Base-by-base conservation (phyloP, 805 yeast genomes). In the Teunomyces kruisii region DNA sequence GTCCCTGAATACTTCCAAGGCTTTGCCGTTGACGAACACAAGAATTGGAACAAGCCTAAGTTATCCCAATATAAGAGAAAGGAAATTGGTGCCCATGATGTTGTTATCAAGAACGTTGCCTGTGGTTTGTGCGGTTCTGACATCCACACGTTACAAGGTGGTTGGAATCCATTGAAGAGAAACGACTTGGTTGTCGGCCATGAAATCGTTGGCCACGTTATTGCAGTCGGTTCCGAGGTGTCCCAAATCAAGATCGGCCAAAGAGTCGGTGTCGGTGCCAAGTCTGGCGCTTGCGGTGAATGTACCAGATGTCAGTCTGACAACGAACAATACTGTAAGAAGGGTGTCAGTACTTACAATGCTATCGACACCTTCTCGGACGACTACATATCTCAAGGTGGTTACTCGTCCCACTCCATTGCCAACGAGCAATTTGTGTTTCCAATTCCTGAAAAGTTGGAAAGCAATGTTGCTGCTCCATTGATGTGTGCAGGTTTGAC, bases 191-290 rank as follows among this genome's bases (percentile, higher is more conserved):
- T 61, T 10, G 84, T 80, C n/a, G 78, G 78, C 30, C 78, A 72
- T 56, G 78, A 72, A 55, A 68, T 72, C 52, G 55, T 72, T 24
- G 78, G 78, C 33, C 58, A 67, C 13, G 64, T 60, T 12, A 41
- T 78, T 14, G 73, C 68, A 30, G 70, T 84, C 32, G 96, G 94
- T 43, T 53, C 71, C n/a, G 67, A 76, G 29, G 80, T 86, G 52
- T 62, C 64, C 8, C 70, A 49, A 43, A 74, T 65, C 68, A 78
- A 73, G 59, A 61, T 83, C 14, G 96, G 95, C 44, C 84, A 88
- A 52, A 73, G 88, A 52, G 94, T 86, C 22, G 96, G 92, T 44
- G 76, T 86, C 40, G 96, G 96, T 54, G 92, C 94, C 19, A 83
- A 79, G 57, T 70, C 75, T 19, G 69, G 67, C 46, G 70, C 86